Evolutionary conservation across 164 flowering plant species (phyloP).

Genomic region (Buxus sempervirens): DNA sequence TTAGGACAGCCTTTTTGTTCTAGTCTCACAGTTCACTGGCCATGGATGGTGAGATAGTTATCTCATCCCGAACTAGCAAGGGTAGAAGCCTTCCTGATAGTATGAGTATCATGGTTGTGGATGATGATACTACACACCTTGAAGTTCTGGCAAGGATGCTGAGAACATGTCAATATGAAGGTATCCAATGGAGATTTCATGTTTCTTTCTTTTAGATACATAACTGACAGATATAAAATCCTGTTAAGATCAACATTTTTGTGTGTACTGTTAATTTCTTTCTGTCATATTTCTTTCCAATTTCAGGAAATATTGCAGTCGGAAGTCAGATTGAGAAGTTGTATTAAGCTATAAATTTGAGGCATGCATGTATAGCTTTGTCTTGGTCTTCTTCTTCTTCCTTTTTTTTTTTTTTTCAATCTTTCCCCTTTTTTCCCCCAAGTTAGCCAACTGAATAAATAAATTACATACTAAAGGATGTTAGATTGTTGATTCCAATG

Average conservation of each 20-base stretch:
- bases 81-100: not conserved
- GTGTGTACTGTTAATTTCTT: not conserved
- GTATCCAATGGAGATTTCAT: not conserved
- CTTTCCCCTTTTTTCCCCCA: no score
- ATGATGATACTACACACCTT: constrained; percentile 1
- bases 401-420: no score
- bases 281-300: no score
- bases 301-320: not conserved
- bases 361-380: not conserved
- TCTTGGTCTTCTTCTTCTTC: not conserved
- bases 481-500: no score
- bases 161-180: not conserved
- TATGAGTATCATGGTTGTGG: not conserved
- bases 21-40: not conserved
- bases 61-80: not conserved
- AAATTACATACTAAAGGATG: no score
- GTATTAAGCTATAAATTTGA: not conserved
- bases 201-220: not conserved
- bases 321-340: not conserved
- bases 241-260: no score
- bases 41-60: not conserved
- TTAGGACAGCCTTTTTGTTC: not conserved
- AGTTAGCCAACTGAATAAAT: no score
- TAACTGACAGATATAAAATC: no score
- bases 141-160: not conserved